These are phyloP conservation scores for Talaromyces sp. DNA, from an alignment of 2,329 filamentous ascomycete species.

Conservation along the genomic window DNA sequence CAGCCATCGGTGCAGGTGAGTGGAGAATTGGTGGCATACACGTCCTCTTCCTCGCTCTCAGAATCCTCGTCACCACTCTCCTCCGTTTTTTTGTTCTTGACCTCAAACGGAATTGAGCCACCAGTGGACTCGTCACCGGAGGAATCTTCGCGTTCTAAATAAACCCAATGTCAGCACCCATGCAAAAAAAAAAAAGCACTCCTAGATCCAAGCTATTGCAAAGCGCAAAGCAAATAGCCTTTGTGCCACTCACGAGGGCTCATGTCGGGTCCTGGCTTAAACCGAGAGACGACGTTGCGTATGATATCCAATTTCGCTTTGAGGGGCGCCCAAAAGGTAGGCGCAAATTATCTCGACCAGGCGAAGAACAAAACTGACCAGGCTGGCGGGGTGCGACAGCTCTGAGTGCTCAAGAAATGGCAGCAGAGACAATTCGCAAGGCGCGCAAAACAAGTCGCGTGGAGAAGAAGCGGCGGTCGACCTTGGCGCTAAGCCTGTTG, in stretches of 20 bases:
- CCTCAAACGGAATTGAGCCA: conserved; percentile 32
- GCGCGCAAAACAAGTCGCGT: conserved; percentile 21
- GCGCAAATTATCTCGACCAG: not conserved
- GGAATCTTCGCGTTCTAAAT: conserved; percentile 26
- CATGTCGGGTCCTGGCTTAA: conserved; percentile 25
- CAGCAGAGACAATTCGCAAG: conserved; percentile 18
- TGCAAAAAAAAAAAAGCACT: not conserved
- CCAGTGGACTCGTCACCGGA: conserved; percentile 34
- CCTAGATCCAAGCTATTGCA: not conserved
- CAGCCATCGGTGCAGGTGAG: not conserved
- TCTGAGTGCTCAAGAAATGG: not conserved
- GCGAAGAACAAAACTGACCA: not conserved
- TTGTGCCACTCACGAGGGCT: conserved; percentile 33
- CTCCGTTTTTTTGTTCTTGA: conserved; percentile 20
- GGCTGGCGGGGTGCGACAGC: not conserved
- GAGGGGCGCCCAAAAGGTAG: not conserved
- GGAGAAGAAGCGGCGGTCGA: conserved; percentile 17
- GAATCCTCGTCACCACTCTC: conserved; percentile 21
- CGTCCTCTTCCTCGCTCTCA: conserved; percentile 25
- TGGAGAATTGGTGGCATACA: conserved; percentile 5
- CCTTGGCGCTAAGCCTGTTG: conserved; percentile 30
- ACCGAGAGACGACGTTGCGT: conserved; percentile 1
- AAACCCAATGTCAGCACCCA: not conserved
- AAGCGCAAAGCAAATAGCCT: conserved; percentile 12
- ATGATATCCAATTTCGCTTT: conserved; percentile 10